phyloP scores from a whole-genome alignment of 1,284 basidiomycete genomes.

The Xerocomus nothofagi region DNA sequence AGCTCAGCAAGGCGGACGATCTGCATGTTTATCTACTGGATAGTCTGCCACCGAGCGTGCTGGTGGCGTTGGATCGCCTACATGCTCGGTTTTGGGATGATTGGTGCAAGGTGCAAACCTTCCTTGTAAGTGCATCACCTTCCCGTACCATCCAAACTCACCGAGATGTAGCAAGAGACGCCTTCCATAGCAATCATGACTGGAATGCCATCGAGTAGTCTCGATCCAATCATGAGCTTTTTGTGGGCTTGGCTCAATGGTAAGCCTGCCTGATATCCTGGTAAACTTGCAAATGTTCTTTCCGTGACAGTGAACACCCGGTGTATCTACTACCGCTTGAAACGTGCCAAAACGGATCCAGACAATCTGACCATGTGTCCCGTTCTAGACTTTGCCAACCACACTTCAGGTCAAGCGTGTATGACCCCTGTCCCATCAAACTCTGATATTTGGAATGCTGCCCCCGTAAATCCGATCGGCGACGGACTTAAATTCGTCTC shows the following conservation, averaged over 20 bases:
- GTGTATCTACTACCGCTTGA: slow-evolving; percentile 77
- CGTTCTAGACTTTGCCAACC: slow-evolving; percentile 85
- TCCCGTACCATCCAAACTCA: slow-evolving; percentile 1
- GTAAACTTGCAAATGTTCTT: slow-evolving; percentile 11
- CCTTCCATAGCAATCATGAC: slow-evolving; percentile 1
- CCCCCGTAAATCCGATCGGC: slow-evolving; percentile 38
- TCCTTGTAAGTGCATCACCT: slow-evolving; percentile 43
- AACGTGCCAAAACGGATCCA: slow-evolving; percentile 48
- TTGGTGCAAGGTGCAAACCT: slow-evolving; percentile 47
- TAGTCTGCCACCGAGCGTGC: slow-evolving; percentile 52
- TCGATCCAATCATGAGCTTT: slow-evolving; percentile 35
- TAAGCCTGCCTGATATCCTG: slow-evolving; percentile 31
- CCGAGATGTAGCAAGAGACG: slow-evolving; percentile 9
- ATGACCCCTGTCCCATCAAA: slow-evolving; percentile 45
- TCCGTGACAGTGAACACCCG: slow-evolving; percentile 77
- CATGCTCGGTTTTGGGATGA: slow-evolving; percentile 59
- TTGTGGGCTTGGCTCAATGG: slow-evolving; percentile 90
- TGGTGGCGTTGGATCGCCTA: slow-evolving; percentile 48
- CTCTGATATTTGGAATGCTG: slow-evolving; percentile 39
- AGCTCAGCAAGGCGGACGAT: slow-evolving; percentile 6
- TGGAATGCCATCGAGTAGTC: slow-evolving; percentile 1
- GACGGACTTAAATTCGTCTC: slow-evolving; percentile 58
- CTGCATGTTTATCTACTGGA: slow-evolving; percentile 38
- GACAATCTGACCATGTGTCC: slow-evolving; percentile 85
- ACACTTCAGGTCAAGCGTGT: slow-evolving; percentile 44